A percentile compares a stretch with the other conserved stretches of the same genome.
Conservation (phyloP, 163 green algal genomes). For the Prototheca wickerhamii region DNA sequence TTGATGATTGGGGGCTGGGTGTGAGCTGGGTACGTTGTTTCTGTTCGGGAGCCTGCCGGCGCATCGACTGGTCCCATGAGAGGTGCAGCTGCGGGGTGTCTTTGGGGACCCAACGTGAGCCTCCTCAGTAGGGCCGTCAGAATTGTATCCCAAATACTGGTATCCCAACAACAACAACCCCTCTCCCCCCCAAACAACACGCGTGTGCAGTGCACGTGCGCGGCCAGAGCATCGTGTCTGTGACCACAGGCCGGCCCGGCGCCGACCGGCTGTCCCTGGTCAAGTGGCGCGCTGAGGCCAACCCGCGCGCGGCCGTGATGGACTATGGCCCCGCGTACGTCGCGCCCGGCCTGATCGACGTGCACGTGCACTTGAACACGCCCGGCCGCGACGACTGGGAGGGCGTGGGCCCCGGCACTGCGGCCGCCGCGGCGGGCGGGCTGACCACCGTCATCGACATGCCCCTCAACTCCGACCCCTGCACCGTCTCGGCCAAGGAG, state of each 20-base stretch:
- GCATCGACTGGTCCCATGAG: background rate
- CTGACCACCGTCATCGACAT: slow-evolving; percentile 94
- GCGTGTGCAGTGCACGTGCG: slow-evolving; percentile 42
- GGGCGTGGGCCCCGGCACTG: slow-evolving; percentile 71
- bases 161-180: background rate
- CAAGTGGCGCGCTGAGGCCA: background rate
- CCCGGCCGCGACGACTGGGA: slow-evolving; percentile 88
- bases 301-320: slow-evolving; percentile 30
- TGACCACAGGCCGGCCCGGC: slow-evolving; percentile 1
- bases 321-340: slow-evolving; percentile 73
- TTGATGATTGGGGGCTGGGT: background rate
- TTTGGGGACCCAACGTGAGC: too few species aligned
- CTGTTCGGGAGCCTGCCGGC: background rate
- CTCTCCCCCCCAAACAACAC: background rate
- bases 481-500: slow-evolving; percentile 47
- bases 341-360: slow-evolving; percentile 80
- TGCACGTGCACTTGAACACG: slow-evolving; percentile 94
- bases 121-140: slow-evolving; percentile 3
- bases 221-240: slow-evolving; percentile 19
- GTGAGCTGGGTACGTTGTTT: background rate
- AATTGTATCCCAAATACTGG: background rate
- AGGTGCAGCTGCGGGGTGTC: too few species aligned
- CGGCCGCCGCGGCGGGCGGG: slow-evolving; percentile 73
- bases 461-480: slow-evolving; percentile 83
- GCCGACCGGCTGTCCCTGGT: slow-evolving; percentile 1